Percentiles rank a stretch among this genome's conserved stretches.
Evolutionary conservation across 1,284 basidiomycete species (phyloP).

Genomic region (Takashimella tepidaria): DNA sequence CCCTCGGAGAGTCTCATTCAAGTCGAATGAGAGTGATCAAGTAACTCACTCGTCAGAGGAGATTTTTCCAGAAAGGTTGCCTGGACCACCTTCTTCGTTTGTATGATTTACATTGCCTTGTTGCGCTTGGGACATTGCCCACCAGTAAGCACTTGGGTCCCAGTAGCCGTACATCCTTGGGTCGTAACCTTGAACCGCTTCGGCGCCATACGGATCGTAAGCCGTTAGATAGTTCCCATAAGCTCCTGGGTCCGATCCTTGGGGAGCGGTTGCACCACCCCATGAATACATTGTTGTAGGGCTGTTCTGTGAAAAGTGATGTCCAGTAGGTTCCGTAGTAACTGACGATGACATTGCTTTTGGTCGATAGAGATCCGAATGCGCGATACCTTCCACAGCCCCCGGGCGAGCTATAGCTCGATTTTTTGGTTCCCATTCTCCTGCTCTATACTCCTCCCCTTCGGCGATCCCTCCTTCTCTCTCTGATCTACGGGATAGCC

Average conservation of each 20-base stretch:
- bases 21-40: background rate
- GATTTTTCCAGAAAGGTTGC: background rate
- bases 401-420: constrained; percentile 23
- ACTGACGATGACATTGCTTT: background rate
- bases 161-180: constrained; percentile 3
- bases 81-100: background rate
- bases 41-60: background rate
- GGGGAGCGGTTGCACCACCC: background rate
- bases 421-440: constrained; percentile 24
- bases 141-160: constrained; percentile 3
- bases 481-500: constrained; percentile 25
- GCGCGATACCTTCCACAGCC: constrained; percentile 11
- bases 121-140: background rate
- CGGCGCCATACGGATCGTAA: background rate
- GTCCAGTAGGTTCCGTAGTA: background rate
- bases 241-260: background rate
- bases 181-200: background rate
- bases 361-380: constrained; percentile 14
- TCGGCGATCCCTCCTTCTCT: constrained; percentile 26
- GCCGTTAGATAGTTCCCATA: background rate
- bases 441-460: constrained; percentile 5
- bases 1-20: too few relatives aligned
- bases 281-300: background rate
- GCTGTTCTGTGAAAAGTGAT: background rate
- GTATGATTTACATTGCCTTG: background rate